These are phyloP conservation scores for Fomitopsis pulvina DNA, from an alignment of 768 basidiomycete species.

Conservation along the genomic window DNA sequence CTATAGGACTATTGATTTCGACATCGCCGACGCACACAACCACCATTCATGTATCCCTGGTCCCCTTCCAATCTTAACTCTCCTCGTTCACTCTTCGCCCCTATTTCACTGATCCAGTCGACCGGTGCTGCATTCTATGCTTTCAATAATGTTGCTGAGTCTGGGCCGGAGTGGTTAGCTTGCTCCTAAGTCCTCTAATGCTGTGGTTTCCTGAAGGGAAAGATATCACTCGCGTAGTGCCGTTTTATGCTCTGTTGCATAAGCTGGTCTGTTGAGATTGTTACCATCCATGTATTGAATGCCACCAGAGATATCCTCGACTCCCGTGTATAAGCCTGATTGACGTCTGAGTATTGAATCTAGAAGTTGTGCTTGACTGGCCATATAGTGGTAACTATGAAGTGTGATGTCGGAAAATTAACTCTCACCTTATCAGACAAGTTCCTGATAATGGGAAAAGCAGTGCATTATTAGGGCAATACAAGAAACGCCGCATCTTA, in stretches of 20 bases:
- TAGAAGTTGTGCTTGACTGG: no score
- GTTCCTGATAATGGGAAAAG: no score
- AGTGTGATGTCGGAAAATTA: no score
- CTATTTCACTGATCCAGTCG: conserved; percentile 4
- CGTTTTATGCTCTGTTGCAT: not conserved
- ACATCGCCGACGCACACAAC: conserved; percentile 4
- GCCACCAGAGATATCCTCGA: no score
- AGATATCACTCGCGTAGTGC: conserved; percentile 1
- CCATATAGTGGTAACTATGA: no score
- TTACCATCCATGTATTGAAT: not conserved
- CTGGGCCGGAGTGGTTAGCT: not conserved
- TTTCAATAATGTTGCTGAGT: conserved; percentile 1
- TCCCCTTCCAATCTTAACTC: conserved; percentile 10
- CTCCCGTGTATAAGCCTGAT: no score
- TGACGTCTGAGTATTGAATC: no score
- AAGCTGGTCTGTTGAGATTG: not conserved
- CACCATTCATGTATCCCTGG: conserved; percentile 17
- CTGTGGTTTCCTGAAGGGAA: conserved; percentile 8
- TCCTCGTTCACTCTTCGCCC: conserved; percentile 5
- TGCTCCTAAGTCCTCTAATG: conserved; percentile 4
- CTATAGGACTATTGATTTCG: conserved; percentile 11
- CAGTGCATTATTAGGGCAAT: no score
- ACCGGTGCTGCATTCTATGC: conserved; percentile 8
- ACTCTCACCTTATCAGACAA: no score
- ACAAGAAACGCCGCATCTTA: no score